Percentiles rank a stretch among this genome's conserved stretches.
phyloP scores from a whole-genome alignment of 352 stramenopile species.

The Pythium rhizo-oryzae region DNA sequence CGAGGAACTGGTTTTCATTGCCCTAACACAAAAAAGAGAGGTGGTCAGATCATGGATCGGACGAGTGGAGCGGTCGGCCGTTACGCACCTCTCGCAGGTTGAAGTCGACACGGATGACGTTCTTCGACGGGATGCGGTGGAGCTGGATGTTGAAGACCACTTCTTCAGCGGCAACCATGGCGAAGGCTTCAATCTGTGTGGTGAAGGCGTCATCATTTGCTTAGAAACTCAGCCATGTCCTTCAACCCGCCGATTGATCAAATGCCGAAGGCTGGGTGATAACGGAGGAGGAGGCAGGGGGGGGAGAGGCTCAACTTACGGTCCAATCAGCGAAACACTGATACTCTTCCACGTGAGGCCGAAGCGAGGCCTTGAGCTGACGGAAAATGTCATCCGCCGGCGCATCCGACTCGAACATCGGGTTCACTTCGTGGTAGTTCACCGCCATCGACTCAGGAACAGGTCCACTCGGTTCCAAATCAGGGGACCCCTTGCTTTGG shows the following conservation, averaged over 20 bases:
- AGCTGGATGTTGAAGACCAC: constrained; percentile 65
- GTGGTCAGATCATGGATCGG: not conserved
- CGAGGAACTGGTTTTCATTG: constrained; percentile 67
- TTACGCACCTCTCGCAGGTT: constrained; percentile 56
- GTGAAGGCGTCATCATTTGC: constrained; percentile 28
- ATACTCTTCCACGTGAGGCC: constrained; percentile 48
- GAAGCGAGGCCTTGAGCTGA: constrained; percentile 49
- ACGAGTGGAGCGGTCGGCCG: not conserved
- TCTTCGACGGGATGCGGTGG: constrained; percentile 50
- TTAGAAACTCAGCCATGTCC: constrained; percentile 25
- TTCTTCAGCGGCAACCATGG: constrained; percentile 67
- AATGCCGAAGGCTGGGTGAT: not conserved
- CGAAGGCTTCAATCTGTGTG: constrained; percentile 63
- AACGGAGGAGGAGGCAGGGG: not conserved
- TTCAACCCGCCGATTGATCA: constrained; percentile 13
- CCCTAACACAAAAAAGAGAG: constrained; percentile 37
- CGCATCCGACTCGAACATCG: constrained; percentile 71
- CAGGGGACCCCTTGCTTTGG: constrained; percentile 30
- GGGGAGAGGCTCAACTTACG: constrained; percentile 41
- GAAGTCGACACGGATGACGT: constrained; percentile 67
- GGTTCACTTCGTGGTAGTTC: constrained; percentile 66
- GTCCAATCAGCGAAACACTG: constrained; percentile 59
- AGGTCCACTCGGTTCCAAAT: constrained; percentile 48
- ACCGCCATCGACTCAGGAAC: constrained; percentile 54
- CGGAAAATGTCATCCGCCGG: constrained; percentile 45